phyloP scores from a whole-genome alignment of 2,329 filamentous ascomycete species.

The Pyrenochaeta sp. region DNA sequence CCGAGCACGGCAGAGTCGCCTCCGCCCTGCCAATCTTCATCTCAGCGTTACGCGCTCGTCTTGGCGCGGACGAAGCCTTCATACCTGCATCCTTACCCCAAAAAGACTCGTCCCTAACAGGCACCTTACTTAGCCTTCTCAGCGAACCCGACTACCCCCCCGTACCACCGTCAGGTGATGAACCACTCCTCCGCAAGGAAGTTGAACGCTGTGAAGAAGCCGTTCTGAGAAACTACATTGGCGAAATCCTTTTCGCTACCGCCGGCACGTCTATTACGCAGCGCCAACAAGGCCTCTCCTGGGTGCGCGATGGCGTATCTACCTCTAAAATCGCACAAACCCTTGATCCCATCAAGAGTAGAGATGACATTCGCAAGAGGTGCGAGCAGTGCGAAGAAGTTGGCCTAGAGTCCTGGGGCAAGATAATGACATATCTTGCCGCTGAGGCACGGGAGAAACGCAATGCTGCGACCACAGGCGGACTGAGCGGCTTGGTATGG shows the following conservation, averaged over 20 bases:
- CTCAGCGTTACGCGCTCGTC: slow-evolving; percentile 81
- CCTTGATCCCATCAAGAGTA: slow-evolving; percentile 58
- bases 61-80: slow-evolving; percentile 61
- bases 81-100: slow-evolving; percentile 22
- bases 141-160: slow-evolving; percentile 71
- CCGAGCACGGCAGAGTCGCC: slow-evolving; percentile 71
- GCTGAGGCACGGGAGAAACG: slow-evolving; percentile 51
- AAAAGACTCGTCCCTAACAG: slow-evolving; percentile 35
- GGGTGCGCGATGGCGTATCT: slow-evolving; percentile 85
- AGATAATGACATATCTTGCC: slow-evolving; percentile 77
- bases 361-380: slow-evolving; percentile 60
- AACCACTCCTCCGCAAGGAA: slow-evolving; percentile 70
- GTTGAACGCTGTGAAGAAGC: slow-evolving; percentile 83
- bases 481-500: slow-evolving; percentile 32
- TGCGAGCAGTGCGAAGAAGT: slow-evolving; percentile 81
- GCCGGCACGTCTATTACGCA: slow-evolving; percentile 52
- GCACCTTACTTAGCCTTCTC: slow-evolving; percentile 45
- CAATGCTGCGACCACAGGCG: slow-evolving; percentile 29
- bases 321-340: slow-evolving; percentile 70
- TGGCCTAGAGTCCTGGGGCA: slow-evolving; percentile 81
- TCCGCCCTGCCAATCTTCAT: slow-evolving; percentile 83
- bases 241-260: slow-evolving; percentile 86
- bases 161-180: slow-evolving; percentile 74
- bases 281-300: slow-evolving; percentile 75
- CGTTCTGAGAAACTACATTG: slow-evolving; percentile 86